A percentile compares a stretch with the other conserved stretches of the same genome.
phyloP scores from a whole-genome alignment of 768 basidiomycete species.

The Rubroboletus pulcherrimus region DNA sequence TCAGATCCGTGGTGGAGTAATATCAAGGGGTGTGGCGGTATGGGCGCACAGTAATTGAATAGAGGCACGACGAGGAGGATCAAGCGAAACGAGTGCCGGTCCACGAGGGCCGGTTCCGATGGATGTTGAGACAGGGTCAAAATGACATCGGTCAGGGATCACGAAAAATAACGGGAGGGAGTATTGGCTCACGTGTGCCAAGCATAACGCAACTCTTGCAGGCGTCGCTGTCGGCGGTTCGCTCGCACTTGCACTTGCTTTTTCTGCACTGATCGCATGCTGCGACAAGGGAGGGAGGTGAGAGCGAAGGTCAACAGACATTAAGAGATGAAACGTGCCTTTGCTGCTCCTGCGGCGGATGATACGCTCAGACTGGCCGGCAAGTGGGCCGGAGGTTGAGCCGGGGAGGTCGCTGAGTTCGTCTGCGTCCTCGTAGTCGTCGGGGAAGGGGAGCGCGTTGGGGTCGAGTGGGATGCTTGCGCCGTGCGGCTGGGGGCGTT shows the following conservation, averaged over 20 bases:
- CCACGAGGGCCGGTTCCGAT: conserved; percentile 11
- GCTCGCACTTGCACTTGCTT: conserved; percentile 88
- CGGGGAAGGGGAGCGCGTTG: conserved; percentile 44
- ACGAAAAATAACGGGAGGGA: not conserved
- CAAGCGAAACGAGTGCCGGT: not conserved
- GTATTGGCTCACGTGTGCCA: conserved; percentile 52
- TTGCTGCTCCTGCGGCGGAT: conserved; percentile 75
- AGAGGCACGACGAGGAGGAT: not conserved
- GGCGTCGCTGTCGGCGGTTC: conserved; percentile 51
- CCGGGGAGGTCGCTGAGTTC: conserved; percentile 48
- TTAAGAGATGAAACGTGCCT: conserved; percentile 38
- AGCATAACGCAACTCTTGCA: conserved; percentile 78
- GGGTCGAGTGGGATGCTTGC: conserved; percentile 22
- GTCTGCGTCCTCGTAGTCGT: conserved; percentile 61
- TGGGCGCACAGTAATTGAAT: not conserved
- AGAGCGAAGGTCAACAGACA: not conserved
- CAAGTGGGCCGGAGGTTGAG: conserved; percentile 20
- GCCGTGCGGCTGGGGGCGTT: conserved; percentile 11
- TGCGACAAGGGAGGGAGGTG: conserved; percentile 21
- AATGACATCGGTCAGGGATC: conserved; percentile 9
- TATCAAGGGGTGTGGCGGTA: not conserved
- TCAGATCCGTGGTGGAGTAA: not conserved
- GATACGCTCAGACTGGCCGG: conserved; percentile 41
- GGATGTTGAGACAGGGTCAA: not conserved
- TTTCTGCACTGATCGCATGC: conserved; percentile 90